Conservation (phyloP, 2,329 filamentous ascomycete genomes). For the Fusarium setosum region DNA sequence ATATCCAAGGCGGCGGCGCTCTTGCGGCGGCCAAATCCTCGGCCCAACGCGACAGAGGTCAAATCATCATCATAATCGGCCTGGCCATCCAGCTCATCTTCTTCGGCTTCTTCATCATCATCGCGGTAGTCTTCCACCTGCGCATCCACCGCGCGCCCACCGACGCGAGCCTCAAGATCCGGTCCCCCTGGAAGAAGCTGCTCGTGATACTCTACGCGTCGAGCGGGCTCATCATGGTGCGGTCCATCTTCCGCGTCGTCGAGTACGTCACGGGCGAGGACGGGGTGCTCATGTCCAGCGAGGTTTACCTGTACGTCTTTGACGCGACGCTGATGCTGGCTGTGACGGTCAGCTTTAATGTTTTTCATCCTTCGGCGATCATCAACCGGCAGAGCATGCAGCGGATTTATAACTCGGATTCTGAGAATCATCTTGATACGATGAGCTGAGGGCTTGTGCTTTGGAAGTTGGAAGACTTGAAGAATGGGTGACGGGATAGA, state of each 20-base stretch:
- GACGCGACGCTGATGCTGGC: constrained; percentile 47
- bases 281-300: constrained; percentile 44
- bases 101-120: constrained; percentile 62
- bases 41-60: constrained; percentile 40
- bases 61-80: constrained; percentile 61
- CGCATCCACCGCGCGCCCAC: constrained; percentile 21
- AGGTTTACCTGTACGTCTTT: constrained; percentile 48
- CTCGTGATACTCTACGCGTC: constrained; percentile 27
- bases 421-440: not conserved
- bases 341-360: not conserved
- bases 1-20: constrained; percentile 15
- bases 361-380: constrained; percentile 1
- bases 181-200: constrained; percentile 43
- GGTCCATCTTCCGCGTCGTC: constrained; percentile 52
- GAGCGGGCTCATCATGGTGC: constrained; percentile 49
- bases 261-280: constrained; percentile 50
- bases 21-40: constrained; percentile 34
- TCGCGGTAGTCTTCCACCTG: constrained; percentile 57
- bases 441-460: not conserved
- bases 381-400: constrained; percentile 3
- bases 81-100: constrained; percentile 64
- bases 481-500: no score
- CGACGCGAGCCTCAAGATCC: not conserved
- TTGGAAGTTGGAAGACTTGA: no score
- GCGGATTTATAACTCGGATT: not conserved